Base-by-base conservation (phyloP, 2,329 filamentous ascomycete genomes). In the Exophiala spinifera region DNA sequence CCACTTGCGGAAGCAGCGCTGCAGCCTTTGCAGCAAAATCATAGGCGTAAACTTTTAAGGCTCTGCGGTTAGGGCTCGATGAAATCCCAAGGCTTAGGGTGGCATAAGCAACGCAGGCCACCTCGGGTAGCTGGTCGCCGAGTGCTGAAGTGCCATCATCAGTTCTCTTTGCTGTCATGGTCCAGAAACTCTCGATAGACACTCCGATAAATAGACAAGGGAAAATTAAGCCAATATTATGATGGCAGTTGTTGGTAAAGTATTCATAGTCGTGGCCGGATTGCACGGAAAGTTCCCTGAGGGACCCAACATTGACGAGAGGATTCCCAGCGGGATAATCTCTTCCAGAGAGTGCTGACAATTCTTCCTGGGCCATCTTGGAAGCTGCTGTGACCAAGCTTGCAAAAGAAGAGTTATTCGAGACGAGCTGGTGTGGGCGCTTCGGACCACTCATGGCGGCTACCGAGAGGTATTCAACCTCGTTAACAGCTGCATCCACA, bases 371-470 rank as follows among this genome's bases (percentile, higher is more conserved):
- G 28, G 28, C 28, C 28, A 31, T 31, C 28, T 31, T 31, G 3
- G 28, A 31, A 31, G 28, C 28, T 10, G 28, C 28, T 31, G 28
- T 31, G 21, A 45, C 42, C 6, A 40, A 19, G 7, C 33, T 49
- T 8, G 34, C 34, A 49, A 49, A 48, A 17, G 17, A 33, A 1
- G 23, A 17, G 19, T 31, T 31, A 10, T 34, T 36, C 15, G 10
- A 17, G 3, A 31, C n/a, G 23, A 15, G 11, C 19, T 19, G 14
- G 34, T 49, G 19, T 25, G 17, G 47, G 4, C 31, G 31, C n/a
- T 49, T 36, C 17, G 47, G 47, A 17, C 34, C 47, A 42, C 47
- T 42, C 47, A 49, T 49, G 4, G 47, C 47, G 3, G 47, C 47
- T 6, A 49, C 47, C n/a, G 47, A 49, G 15, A 49, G 47, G 42